A percentile compares a stretch with the other conserved stretches of the same genome.
phyloP scores from a whole-genome alignment of 208 protist species.

The Leishmania arabica region DNA sequence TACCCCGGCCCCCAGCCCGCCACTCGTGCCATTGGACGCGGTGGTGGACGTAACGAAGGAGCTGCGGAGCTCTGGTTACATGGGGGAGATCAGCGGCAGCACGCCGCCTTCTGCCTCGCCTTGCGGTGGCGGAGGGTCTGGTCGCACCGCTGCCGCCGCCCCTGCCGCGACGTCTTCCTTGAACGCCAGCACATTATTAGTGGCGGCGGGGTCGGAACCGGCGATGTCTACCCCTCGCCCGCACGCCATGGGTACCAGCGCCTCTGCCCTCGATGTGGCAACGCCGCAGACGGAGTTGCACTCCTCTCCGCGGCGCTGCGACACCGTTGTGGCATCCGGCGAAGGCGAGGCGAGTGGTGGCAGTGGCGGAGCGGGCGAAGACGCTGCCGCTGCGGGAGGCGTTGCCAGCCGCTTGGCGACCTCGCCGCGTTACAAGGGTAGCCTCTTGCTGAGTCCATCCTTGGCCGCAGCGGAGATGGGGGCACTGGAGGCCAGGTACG shows the following conservation, averaged over 20 bases:
- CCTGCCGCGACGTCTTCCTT: background rate
- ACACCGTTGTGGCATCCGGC: background rate
- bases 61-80: background rate
- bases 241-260: constrained; percentile 8
- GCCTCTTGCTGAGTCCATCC: constrained; percentile 30
- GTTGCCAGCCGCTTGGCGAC: constrained; percentile 1
- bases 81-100: background rate
- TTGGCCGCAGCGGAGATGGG: constrained; percentile 17
- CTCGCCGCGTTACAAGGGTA: background rate
- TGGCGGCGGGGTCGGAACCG: background rate
- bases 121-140: background rate
- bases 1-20: background rate
- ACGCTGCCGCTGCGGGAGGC: background rate
- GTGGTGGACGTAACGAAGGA: background rate
- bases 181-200: background rate
- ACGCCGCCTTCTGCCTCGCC: background rate
- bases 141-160: background rate
- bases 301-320: constrained; percentile 17
- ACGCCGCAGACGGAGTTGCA: constrained; percentile 16
- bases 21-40: background rate
- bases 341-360: background rate
- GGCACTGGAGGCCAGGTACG: constrained; percentile 18
- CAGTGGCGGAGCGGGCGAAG: background rate
- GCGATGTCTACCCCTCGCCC: background rate
- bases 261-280: constrained; percentile 1